Evolutionary conservation across 257 asterid genomes (phyloP).

Genomic region (Scutellaria minor): DNA sequence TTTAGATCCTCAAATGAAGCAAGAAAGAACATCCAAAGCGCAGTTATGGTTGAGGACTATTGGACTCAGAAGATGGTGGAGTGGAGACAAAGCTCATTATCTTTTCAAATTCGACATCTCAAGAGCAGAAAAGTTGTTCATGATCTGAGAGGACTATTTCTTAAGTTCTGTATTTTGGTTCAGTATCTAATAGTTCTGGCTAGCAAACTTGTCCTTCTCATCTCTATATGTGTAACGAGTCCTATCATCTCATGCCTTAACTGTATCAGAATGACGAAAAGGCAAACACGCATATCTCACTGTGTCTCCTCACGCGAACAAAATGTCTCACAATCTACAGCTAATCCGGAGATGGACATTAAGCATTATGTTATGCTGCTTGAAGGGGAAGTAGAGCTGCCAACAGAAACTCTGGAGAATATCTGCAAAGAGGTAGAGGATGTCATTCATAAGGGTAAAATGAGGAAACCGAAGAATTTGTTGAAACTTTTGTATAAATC

Average conservation of each 20-base stretch:
- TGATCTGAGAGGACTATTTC: constrained; percentile 36
- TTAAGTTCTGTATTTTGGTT: constrained; percentile 37
- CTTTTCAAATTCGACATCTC: constrained; percentile 31
- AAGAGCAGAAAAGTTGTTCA: constrained; percentile 43
- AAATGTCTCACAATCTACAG: constrained; percentile 4
- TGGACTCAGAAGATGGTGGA: constrained; percentile 58
- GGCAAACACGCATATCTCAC: constrained; percentile 30
- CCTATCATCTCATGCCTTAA: constrained; percentile 20
- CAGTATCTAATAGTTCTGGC: constrained; percentile 43
- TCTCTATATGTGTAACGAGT: constrained; percentile 35
- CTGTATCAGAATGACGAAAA: constrained; percentile 17
- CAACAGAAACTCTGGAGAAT: constrained; percentile 31
- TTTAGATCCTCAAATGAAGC: constrained; percentile 24
- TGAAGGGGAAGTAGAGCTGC: constrained; percentile 53
- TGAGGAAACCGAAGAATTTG: constrained; percentile 37
- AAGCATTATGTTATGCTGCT: constrained; percentile 45
- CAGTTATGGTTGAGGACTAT: constrained; percentile 41
- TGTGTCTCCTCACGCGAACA: constrained; percentile 21
- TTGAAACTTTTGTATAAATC: constrained; percentile 39
- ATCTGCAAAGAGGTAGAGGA: constrained; percentile 46
- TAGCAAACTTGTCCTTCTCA: constrained; percentile 42
- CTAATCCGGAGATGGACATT: constrained; percentile 29
- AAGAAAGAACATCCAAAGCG: constrained; percentile 7
- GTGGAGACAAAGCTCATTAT: constrained; percentile 48
- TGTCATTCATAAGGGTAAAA: constrained; percentile 39